phyloP scores from a whole-genome alignment of 1,284 basidiomycete species.

The Hymenochaete sp. region DNA sequence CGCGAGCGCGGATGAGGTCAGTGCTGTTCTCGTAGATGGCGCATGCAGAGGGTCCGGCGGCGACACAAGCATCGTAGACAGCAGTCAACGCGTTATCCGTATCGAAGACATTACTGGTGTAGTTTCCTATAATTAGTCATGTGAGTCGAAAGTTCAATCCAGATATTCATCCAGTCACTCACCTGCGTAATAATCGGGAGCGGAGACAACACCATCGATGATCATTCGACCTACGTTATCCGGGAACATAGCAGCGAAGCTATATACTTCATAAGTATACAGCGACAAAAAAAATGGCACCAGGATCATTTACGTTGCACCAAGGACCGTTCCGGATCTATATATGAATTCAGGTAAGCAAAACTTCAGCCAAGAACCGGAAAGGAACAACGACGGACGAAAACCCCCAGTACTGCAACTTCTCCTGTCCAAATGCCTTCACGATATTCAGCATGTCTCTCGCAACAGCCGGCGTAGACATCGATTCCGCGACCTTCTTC shows the following conservation, averaged over 20 bases:
- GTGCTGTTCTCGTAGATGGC: constrained; percentile 19
- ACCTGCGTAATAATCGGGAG: constrained; percentile 11
- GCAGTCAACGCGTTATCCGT: constrained; percentile 17
- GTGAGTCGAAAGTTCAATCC: neutral
- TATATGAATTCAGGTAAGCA: neutral
- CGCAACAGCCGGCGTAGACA: constrained; percentile 19
- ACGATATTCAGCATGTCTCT: constrained; percentile 25
- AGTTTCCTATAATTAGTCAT: constrained; percentile 10
- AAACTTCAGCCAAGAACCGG: neutral
- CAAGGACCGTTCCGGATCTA: constrained; percentile 22
- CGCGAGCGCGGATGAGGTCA: constrained; percentile 14
- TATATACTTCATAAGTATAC: neutral
- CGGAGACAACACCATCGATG: constrained; percentile 17
- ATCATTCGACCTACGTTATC: constrained; percentile 19
- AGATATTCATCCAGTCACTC: neutral
- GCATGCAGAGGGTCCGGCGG: constrained; percentile 18
- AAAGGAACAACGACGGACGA: constrained; percentile 17
- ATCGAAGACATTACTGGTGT: constrained; percentile 19
- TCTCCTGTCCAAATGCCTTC: constrained; percentile 22
- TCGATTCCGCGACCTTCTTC: constrained; percentile 5
- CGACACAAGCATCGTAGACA: constrained; percentile 19
- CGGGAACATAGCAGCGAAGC: constrained; percentile 24
- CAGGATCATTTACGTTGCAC: constrained; percentile 18
- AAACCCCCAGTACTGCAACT: constrained; percentile 26
- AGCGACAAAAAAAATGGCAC: neutral